Percentiles rank a stretch among this genome's conserved stretches.
Conservation (phyloP, 1,284 basidiomycete species). For the Malassezia slooffiae region DNA sequence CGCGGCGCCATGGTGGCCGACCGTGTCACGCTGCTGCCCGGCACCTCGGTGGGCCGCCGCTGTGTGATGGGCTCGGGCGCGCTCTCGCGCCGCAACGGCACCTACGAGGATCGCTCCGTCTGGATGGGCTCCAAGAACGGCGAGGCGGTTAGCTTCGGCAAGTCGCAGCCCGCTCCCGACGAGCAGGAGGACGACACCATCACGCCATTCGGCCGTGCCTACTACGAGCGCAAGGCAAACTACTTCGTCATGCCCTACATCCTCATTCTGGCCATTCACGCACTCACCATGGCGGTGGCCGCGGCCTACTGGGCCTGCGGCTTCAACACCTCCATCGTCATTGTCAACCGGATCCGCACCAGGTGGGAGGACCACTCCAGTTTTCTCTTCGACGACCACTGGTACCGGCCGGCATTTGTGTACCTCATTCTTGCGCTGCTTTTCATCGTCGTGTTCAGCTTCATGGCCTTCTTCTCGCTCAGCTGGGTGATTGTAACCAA, state of each 20-base stretch:
- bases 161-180: constrained; percentile 18
- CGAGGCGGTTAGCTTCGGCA: constrained; percentile 45
- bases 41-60: constrained; percentile 40
- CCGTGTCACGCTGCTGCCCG: constrained; percentile 43
- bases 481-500: constrained; percentile 41
- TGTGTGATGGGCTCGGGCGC: constrained; percentile 47
- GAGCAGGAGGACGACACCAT: constrained; percentile 42
- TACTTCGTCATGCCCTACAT: constrained; percentile 46
- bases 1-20: constrained; percentile 47
- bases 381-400: constrained; percentile 41
- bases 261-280: constrained; percentile 42
- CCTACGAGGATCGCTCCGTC: constrained; percentile 44
- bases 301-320: constrained; percentile 44
- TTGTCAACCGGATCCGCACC: constrained; percentile 34
- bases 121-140: constrained; percentile 47
- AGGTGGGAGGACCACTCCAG: constrained; percentile 20
- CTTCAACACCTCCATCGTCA: constrained; percentile 39
- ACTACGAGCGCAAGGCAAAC: constrained; percentile 45
- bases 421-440: constrained; percentile 37
- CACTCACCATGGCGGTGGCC: constrained; percentile 36
- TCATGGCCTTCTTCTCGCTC: constrained; percentile 37
- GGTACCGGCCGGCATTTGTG: constrained; percentile 42
- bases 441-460: constrained; percentile 36
- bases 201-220: constrained; percentile 45
- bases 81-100: constrained; percentile 40